These are phyloP conservation scores for Brassica nigra DNA, from an alignment of 345 rosid species.

Conservation along the genomic window DNA sequence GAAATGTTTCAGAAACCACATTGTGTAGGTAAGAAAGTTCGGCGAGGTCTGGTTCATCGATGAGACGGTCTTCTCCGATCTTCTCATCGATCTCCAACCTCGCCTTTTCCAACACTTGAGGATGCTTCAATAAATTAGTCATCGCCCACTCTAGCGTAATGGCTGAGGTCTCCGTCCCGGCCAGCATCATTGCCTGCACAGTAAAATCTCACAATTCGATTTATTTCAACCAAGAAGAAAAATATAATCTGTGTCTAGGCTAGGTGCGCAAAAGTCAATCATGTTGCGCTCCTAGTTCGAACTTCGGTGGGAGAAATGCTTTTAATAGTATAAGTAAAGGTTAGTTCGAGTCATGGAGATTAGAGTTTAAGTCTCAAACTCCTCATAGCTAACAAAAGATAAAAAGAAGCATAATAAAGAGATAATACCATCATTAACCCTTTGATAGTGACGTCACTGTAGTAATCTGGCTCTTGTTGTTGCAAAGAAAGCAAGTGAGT, in stretches of 20 bases:
- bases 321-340: background rate
- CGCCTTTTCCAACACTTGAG: constrained; percentile 46
- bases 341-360: no score
- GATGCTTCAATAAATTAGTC: constrained; percentile 54
- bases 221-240: no score
- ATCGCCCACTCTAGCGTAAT: constrained; percentile 64
- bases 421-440: constrained; percentile 36
- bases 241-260: no score
- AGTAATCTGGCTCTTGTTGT: constrained; percentile 44
- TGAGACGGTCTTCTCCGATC: constrained; percentile 40
- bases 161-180: constrained; percentile 66
- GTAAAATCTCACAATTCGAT: no score
- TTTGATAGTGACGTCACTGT: constrained; percentile 46
- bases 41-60: constrained; percentile 51
- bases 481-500: constrained; percentile 39
- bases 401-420: no score
- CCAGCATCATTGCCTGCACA: constrained; percentile 41
- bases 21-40: constrained; percentile 52
- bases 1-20: constrained; percentile 55
- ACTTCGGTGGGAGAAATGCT: no score
- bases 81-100: constrained; percentile 49
- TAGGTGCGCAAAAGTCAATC: no score
- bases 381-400: no score
- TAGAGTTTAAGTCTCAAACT: no score
- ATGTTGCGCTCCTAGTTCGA: no score